phyloP scores from a whole-genome alignment of 2,329 filamentous ascomycete species.

The Allantophomopsis lycopodina region DNA sequence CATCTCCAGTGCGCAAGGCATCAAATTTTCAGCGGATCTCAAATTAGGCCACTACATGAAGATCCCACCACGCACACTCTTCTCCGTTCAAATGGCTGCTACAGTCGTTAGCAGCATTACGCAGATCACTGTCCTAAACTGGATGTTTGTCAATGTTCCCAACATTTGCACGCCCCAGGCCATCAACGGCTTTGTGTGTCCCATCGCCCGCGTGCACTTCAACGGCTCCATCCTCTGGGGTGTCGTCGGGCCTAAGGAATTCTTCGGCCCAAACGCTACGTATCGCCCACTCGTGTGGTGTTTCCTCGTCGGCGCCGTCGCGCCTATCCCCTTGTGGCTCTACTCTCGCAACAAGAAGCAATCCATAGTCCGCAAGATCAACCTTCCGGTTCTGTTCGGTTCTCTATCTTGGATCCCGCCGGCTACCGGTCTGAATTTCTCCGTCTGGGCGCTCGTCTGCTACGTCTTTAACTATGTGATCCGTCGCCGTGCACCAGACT shows the following conservation, averaged over 20 bases:
- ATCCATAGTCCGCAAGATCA: conserved; percentile 61
- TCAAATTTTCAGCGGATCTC: conserved; percentile 78
- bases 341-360: conserved; percentile 45
- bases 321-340: conserved; percentile 63
- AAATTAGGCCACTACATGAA: conserved; percentile 87
- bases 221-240: conserved; percentile 86
- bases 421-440: conserved; percentile 77
- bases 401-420: conserved; percentile 79
- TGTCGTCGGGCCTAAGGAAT: conserved; percentile 68
- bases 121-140: conserved; percentile 76
- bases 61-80: conserved; percentile 66
- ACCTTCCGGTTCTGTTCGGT: conserved; percentile 72
- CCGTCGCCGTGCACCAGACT: conserved; percentile 52
- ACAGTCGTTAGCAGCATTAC: conserved; percentile 66
- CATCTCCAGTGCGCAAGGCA: conserved; percentile 76
- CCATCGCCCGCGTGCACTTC: conserved; percentile 78
- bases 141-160: conserved; percentile 72
- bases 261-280: conserved; percentile 64
- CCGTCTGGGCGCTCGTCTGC: conserved; percentile 74
- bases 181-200: conserved; percentile 80
- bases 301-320: conserved; percentile 62
- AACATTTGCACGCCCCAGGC: conserved; percentile 67
- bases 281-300: conserved; percentile 72
- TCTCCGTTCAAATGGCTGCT: conserved; percentile 64
- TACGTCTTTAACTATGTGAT: conserved; percentile 73